phyloP scores from a whole-genome alignment of 257 asterid species.

The Misopates orontium region DNA sequence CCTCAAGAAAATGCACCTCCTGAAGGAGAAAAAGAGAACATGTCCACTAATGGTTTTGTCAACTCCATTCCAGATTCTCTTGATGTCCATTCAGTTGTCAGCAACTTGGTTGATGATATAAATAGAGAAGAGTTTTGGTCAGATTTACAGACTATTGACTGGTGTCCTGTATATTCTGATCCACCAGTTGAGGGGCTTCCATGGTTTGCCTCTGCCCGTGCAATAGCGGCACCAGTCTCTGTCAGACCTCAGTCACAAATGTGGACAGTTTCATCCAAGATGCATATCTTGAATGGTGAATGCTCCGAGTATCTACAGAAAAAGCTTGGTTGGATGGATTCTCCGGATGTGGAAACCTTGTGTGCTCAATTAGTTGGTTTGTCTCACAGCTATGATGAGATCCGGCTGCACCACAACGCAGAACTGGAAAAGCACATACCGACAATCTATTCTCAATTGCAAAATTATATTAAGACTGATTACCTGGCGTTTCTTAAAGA shows the following conservation, averaged over 20 bases:
- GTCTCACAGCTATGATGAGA: constrained; percentile 53
- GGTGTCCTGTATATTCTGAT: constrained; percentile 86
- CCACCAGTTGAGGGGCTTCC: constrained; percentile 77
- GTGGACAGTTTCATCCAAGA: constrained; percentile 82
- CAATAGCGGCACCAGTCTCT: constrained; percentile 62
- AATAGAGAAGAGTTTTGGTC: constrained; percentile 71
- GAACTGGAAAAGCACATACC: constrained; percentile 69
- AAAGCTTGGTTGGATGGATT: constrained; percentile 85
- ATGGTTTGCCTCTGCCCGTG: constrained; percentile 56
- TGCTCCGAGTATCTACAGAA: constrained; percentile 60
- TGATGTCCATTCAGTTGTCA: constrained; percentile 43
- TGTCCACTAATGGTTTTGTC: constrained; percentile 37
- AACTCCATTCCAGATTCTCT: constrained; percentile 39
- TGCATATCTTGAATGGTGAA: constrained; percentile 78
- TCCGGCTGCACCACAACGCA: constrained; percentile 46
- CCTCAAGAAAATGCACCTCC: constrained; percentile 36
- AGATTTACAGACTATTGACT: constrained; percentile 55
- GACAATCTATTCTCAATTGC: constrained; percentile 72
- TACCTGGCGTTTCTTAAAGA: constrained; percentile 52
- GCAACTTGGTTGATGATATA: constrained; percentile 60
- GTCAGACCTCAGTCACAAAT: constrained; percentile 83
- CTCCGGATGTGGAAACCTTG: constrained; percentile 51
- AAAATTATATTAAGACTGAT: constrained; percentile 54
- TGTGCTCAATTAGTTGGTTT: constrained; percentile 70
- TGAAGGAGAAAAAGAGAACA: constrained; percentile 42